Percentiles rank a stretch among this genome's conserved stretches.
Conservation (phyloP, 495 filamentous ascomycete genomes). For the Aspergillus taichungensis region DNA sequence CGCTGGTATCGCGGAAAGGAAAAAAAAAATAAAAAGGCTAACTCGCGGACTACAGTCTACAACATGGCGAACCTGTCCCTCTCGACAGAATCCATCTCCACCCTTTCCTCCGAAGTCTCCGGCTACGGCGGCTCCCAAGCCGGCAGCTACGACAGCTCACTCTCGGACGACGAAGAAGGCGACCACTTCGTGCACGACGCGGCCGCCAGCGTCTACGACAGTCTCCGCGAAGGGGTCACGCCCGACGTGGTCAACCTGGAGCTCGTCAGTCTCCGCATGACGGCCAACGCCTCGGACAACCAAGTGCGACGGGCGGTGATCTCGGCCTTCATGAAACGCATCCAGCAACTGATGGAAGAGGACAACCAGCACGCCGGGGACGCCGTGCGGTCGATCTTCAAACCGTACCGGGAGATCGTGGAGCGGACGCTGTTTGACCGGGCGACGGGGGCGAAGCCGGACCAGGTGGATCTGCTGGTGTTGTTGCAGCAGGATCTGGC, state of each 20-base stretch:
- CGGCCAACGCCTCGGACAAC: constrained; percentile 77
- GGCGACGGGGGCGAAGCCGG: constrained; percentile 47
- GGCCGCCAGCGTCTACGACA: constrained; percentile 71
- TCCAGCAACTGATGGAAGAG: constrained; percentile 59
- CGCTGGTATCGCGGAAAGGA: constrained; percentile 1
- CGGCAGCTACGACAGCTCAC: constrained; percentile 44
- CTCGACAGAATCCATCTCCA: constrained; percentile 73
- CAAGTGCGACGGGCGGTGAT: constrained; percentile 81
- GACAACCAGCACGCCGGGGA: constrained; percentile 48
- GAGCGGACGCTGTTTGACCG: constrained; percentile 51
- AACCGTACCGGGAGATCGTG: constrained; percentile 47
- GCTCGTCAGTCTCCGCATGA: constrained; percentile 80
- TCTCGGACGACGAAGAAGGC: constrained; percentile 51
- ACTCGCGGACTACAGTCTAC: constrained; percentile 49
- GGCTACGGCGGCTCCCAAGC: constrained; percentile 33
- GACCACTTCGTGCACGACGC: constrained; percentile 84
- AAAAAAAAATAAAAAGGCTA: constrained; percentile 1
- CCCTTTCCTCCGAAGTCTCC: constrained; percentile 46
- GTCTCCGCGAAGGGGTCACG: constrained; percentile 61
- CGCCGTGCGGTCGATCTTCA: constrained; percentile 55
- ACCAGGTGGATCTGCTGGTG: constrained; percentile 79
- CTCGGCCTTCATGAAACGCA: constrained; percentile 72
- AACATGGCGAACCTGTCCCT: constrained; percentile 56
- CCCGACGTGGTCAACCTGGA: constrained; percentile 85
- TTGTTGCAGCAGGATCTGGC: constrained; percentile 72